Conservation (phyloP, 2,329 filamentous ascomycete species). For the Chaetomium olivaceum region DNA sequence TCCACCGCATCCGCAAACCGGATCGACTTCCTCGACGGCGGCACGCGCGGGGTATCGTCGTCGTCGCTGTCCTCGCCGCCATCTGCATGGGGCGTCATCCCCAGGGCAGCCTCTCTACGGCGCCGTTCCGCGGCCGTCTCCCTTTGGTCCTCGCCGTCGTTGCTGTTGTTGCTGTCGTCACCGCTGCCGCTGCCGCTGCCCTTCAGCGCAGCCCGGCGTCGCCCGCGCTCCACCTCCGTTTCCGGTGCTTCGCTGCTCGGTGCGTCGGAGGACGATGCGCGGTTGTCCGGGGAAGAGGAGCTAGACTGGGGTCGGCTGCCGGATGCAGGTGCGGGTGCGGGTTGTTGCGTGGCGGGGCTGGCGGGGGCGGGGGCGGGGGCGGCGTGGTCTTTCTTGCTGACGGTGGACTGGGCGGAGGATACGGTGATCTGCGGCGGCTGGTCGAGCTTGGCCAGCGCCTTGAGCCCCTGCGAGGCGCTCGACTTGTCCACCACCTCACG, state of each 20-base stretch:
- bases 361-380: background rate
- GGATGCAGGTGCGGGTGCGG: background rate
- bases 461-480: constrained; percentile 49
- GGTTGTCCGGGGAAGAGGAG: constrained; percentile 15
- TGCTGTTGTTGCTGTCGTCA: background rate
- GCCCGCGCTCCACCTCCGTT: constrained; percentile 68
- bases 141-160: constrained; percentile 34
- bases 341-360: background rate
- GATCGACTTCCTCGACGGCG: constrained; percentile 56
- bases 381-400: constrained; percentile 14
- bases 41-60: constrained; percentile 56
- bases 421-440: constrained; percentile 1
- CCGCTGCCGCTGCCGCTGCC: constrained; percentile 26
- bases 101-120: constrained; percentile 72
- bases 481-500: constrained; percentile 56
- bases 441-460: constrained; percentile 51
- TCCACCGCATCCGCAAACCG: constrained; percentile 57
- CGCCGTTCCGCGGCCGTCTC: constrained; percentile 76
- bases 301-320: constrained; percentile 11
- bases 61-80: constrained; percentile 56
- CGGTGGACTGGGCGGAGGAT: constrained; percentile 12
- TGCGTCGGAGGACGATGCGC: constrained; percentile 17
- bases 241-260: constrained; percentile 51
- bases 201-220: constrained; percentile 59
- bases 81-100: constrained; percentile 49